Evolutionary conservation across 2,329 filamentous ascomycete genomes (phyloP), one percentile per base, ranked within the genome.

Genomic region (Dothidotthia symphoricarpi): DNA sequence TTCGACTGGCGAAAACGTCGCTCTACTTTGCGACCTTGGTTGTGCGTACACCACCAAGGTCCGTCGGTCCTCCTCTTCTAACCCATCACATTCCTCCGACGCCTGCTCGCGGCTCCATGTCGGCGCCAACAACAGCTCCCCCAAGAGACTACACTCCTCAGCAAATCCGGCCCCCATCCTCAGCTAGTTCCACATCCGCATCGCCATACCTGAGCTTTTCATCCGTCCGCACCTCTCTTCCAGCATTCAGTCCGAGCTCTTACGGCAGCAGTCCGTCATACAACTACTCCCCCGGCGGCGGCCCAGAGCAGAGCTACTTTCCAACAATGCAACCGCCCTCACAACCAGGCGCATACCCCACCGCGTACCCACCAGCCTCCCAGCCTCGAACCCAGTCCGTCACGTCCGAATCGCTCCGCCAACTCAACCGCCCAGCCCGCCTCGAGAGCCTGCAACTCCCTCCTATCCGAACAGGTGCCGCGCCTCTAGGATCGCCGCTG

Each of bases 21-120:
- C 51, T 69, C 13, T 75, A 72, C 51, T 75, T 74, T 34, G 67
- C 72, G 15, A 69, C 69, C 16, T 51, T 74, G 28, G 69, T 69
- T 25, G 59, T 67, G 29, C 56, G 52, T 24, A 61, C 53, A 24
- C 51, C 51, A 30, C 47, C 49, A 15, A 49, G 57, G 17, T 38
- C 51, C 15, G 35, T 47, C 6, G 58, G 43, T 34, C 57, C 62
- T 40, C 47, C 54, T 56, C 56, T 65, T 53, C 35, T 58, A 30
- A 64, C 61, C 8, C 61, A 63, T 33, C 61, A 66, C 28, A 41
- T 61, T 16, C 59, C 62, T 28, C 59, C 60, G 3, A 62, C 59
- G 24, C 54, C 60, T 12, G 43, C 49, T 24, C 57, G 58, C 11
- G 61, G 63, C 31, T 51, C 52, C 9, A 53, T 54, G 34, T 60